These are phyloP conservation scores for Talaromyces sp. DNA, from an alignment of 2,329 filamentous ascomycete genomes.

Conservation along the genomic window DNA sequence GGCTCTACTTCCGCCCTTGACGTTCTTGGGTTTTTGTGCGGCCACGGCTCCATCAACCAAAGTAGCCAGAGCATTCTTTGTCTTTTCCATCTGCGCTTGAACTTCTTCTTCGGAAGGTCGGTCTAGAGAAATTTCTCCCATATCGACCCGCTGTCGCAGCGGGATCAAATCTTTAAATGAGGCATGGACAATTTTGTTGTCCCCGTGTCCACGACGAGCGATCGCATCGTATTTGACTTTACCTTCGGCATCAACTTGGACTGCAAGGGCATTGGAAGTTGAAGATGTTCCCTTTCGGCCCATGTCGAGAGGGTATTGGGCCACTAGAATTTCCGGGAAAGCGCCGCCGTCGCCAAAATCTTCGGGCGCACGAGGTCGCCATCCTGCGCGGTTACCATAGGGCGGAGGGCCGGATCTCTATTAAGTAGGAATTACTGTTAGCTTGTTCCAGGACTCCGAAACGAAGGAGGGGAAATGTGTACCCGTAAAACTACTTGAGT, in stretches of 20 bases:
- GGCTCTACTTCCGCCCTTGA: conserved; percentile 76
- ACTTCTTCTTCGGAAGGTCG: conserved; percentile 85
- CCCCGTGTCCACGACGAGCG: conserved; percentile 82
- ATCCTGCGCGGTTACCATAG: conserved; percentile 84
- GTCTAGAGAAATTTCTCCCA: conserved; percentile 85
- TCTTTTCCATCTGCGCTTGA: conserved; percentile 79
- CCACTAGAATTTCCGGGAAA: conserved; percentile 90
- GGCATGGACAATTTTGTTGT: conserved; percentile 83
- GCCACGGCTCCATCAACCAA: conserved; percentile 84
- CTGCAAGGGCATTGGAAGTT: conserved; percentile 82
- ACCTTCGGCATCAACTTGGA: conserved; percentile 87
- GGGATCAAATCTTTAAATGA: conserved; percentile 98
- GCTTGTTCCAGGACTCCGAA: background rate
- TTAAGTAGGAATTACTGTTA: conserved; percentile 1
- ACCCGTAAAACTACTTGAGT: conserved; percentile 81
- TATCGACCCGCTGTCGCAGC: conserved; percentile 86
- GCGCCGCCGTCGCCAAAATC: conserved; percentile 96
- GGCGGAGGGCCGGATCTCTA: conserved; percentile 80
- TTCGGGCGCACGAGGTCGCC: conserved; percentile 84
- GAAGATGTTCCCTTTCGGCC: conserved; percentile 72
- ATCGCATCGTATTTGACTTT: conserved; percentile 98
- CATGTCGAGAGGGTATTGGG: conserved; percentile 96
- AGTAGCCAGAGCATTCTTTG: conserved; percentile 79
- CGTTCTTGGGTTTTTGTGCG: conserved; percentile 93
- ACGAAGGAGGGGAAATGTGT: conserved; percentile 20